These are phyloP conservation scores for Russula sp. DNA, from an alignment of 768 basidiomycete genomes.

Conservation along the genomic window DNA sequence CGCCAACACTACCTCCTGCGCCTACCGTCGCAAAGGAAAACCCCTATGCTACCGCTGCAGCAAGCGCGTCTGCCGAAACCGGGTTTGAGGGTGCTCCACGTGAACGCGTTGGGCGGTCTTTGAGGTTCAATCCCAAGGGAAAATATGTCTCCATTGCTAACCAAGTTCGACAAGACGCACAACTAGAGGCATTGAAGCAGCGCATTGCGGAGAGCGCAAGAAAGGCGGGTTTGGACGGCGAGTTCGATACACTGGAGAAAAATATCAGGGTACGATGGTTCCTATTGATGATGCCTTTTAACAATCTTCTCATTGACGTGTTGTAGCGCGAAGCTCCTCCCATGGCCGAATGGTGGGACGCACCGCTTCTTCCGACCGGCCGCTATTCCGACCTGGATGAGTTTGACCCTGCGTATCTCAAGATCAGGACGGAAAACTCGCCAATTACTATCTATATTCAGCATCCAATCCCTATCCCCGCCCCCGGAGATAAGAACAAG, in stretches of 20 bases:
- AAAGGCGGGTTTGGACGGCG: constrained; percentile 92
- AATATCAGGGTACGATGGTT: constrained; percentile 63
- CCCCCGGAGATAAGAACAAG: constrained; percentile 80
- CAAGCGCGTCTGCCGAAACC: constrained; percentile 44
- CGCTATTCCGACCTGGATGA: constrained; percentile 65
- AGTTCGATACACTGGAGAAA: constrained; percentile 86
- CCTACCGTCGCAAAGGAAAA: constrained; percentile 47
- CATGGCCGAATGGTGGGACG: constrained; percentile 97
- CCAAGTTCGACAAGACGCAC: constrained; percentile 63
- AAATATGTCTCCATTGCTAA: constrained; percentile 77
- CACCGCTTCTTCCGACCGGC: constrained; percentile 71
- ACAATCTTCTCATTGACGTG: background rate
- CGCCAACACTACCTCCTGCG: constrained; percentile 33
- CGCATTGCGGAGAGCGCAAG: constrained; percentile 88
- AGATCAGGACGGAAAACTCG: constrained; percentile 59
- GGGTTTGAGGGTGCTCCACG: constrained; percentile 70
- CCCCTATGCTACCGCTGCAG: constrained; percentile 62
- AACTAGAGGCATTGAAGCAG: constrained; percentile 87
- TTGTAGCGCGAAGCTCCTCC: constrained; percentile 80
- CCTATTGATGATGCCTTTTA: background rate
- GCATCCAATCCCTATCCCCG: constrained; percentile 95
- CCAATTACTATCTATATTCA: constrained; percentile 90
- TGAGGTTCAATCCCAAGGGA: constrained; percentile 90
- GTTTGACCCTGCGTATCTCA: constrained; percentile 49
- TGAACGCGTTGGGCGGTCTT: constrained; percentile 60